phyloP scores from a whole-genome alignment of 2,329 filamentous ascomycete species.

The Calonectria fujianensis region DNA sequence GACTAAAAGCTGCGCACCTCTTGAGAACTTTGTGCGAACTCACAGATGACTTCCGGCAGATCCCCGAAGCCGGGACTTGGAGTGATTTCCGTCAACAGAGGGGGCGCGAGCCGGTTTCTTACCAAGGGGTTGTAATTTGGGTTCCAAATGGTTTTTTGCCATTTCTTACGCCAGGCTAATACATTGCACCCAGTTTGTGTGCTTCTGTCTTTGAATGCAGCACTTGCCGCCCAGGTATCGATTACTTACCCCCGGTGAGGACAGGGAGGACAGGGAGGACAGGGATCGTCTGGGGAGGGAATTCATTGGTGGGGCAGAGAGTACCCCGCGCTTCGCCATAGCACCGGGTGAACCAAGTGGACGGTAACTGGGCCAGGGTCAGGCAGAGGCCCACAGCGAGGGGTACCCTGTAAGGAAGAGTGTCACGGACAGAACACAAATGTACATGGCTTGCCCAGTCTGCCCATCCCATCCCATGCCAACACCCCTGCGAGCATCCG shows the following conservation, averaged over 20 bases:
- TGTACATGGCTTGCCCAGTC: too few species aligned
- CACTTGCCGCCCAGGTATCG: background rate
- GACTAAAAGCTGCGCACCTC: background rate
- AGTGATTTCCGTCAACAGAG: background rate
- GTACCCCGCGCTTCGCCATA: slow-evolving; percentile 11
- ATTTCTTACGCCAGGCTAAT: background rate
- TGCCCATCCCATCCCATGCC: too few species aligned
- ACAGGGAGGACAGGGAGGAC: background rate
- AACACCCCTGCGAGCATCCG: too few species aligned
- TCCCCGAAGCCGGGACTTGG: background rate
- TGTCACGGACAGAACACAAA: background rate
- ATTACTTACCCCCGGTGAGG: background rate
- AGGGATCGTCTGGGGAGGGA: background rate
- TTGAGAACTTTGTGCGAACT: background rate
- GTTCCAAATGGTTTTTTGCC: background rate
- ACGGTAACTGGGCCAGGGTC: slow-evolving; percentile 14
- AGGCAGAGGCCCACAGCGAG: background rate
- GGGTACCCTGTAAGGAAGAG: background rate
- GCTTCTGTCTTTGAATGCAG: background rate
- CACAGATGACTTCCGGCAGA: background rate
- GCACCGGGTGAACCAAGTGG: background rate
- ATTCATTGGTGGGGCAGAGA: background rate
- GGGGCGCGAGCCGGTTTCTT: too few species aligned
- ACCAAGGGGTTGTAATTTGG: background rate
- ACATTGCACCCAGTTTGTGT: background rate